phyloP scores from a whole-genome alignment of 768 basidiomycete genomes.

The Cytidiella melzeri region DNA sequence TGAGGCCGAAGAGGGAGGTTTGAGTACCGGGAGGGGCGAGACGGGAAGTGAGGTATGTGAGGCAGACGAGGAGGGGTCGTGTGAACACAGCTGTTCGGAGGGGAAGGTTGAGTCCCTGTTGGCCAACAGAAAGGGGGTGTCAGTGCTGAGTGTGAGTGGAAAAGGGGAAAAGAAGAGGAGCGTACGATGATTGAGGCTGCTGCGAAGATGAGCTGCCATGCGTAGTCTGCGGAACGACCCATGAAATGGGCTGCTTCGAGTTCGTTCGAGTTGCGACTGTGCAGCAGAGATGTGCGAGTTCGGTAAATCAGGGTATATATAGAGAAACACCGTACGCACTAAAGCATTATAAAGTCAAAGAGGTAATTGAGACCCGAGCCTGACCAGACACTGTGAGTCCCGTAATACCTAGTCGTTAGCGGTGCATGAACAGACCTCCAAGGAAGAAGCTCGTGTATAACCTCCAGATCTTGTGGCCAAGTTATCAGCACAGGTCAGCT shows the following conservation, averaged over 20 bases:
- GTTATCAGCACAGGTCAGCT: not conserved
- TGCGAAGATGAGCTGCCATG: constrained; percentile 64
- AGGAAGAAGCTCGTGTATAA: constrained; percentile 68
- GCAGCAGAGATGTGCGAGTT: not conserved
- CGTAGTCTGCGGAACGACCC: constrained; percentile 63
- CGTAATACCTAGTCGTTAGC: not conserved
- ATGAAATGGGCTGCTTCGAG: constrained; percentile 59
- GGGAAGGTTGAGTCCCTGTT: constrained; percentile 53
- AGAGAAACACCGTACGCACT: constrained; percentile 31
- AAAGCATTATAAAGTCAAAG: constrained; percentile 68
- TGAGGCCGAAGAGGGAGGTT: constrained; percentile 73
- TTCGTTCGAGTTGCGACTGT: constrained; percentile 57
- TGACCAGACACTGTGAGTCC: constrained; percentile 25
- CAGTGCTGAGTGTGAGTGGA: constrained; percentile 1
- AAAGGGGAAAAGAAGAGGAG: constrained; percentile 11
- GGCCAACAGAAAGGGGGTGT: not conserved
- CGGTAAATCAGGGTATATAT: constrained; percentile 15
- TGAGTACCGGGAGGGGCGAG: constrained; percentile 61
- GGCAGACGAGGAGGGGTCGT: constrained; percentile 57
- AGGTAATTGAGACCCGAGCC: constrained; percentile 48
- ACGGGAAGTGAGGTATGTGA: constrained; percentile 63
- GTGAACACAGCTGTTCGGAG: constrained; percentile 50
- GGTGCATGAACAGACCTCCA: constrained; percentile 38
- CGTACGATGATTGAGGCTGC: constrained; percentile 55
- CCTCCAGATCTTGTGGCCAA: constrained; percentile 56